A percentile compares a stretch with the other conserved stretches of the same genome.
phyloP scores from a whole-genome alignment of 2,329 filamentous ascomycete species.

The Alternaria solani region DNA sequence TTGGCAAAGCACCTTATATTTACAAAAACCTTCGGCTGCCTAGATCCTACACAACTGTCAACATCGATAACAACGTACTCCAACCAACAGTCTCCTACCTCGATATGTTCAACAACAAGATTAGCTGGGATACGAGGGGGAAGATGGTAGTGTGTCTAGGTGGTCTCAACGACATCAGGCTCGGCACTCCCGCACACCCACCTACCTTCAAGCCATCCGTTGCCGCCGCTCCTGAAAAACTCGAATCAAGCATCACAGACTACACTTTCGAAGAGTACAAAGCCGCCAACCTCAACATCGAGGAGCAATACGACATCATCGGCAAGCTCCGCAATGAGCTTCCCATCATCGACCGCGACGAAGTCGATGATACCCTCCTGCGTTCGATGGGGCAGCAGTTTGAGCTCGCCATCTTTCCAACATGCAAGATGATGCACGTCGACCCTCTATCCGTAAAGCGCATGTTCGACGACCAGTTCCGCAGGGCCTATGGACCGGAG shows the following conservation, averaged over 20 bases:
- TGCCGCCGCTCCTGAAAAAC: neutral
- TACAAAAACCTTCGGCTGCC: neutral
- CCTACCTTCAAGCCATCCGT: neutral
- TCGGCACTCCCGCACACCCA: neutral
- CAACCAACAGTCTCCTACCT: neutral
- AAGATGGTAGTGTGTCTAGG: neutral
- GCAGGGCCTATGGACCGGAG: conserved; percentile 10
- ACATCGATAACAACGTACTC: too few species aligned
- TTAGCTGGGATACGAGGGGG: neutral
- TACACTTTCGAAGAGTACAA: conserved; percentile 18
- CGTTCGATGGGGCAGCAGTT: conserved; percentile 6
- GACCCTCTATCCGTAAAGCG: conserved; percentile 10
- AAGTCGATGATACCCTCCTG: conserved; percentile 11
- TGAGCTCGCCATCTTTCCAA: conserved; percentile 5
- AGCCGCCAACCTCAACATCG: conserved; percentile 9
- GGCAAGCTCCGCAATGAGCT: conserved; percentile 13
- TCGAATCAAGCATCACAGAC: neutral
- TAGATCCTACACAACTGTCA: neutral
- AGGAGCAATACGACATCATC: conserved; percentile 11
- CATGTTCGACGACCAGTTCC: conserved; percentile 17
- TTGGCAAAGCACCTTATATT: neutral
- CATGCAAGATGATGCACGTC: conserved; percentile 18
- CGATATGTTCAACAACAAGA: neutral
- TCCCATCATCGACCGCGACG: conserved; percentile 15
- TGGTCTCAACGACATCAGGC: conserved; percentile 3